phyloP scores from a whole-genome alignment of 768 basidiomycete species.

The Termitomyces sp. region DNA sequence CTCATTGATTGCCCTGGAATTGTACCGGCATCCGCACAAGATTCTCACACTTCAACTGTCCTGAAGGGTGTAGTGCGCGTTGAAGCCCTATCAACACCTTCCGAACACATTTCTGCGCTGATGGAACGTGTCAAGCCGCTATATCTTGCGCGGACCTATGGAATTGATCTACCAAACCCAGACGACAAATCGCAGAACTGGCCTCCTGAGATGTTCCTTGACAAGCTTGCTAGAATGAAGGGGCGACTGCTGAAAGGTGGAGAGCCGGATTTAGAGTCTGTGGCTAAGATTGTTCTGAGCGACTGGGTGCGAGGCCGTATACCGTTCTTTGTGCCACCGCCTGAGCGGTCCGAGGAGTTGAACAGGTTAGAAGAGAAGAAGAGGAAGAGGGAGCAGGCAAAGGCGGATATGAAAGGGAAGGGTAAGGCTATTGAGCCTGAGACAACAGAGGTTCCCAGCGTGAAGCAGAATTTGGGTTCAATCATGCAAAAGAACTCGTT shows the following conservation, averaged over 20 bases:
- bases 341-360: conserved; percentile 70
- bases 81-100: conserved; percentile 88
- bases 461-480: conserved; percentile 81
- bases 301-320: conserved; percentile 98
- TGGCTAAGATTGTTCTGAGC: conserved; percentile 90
- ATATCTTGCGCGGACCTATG: conserved; percentile 85
- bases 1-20: conserved; percentile 99
- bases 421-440: conserved; percentile 35
- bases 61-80: conserved; percentile 97
- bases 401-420: conserved; percentile 49
- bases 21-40: conserved; percentile 89
- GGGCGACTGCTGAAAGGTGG: conserved; percentile 92
- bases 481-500: conserved; percentile 89
- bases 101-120: conserved; percentile 85
- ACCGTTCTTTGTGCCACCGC: conserved; percentile 93
- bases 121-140: conserved; percentile 90
- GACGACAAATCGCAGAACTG: conserved; percentile 49
- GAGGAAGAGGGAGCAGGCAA: conserved; percentile 35
- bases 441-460: conserved; percentile 45
- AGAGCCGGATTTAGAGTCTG: conserved; percentile 88
- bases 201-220: conserved; percentile 76
- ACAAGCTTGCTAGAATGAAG: conserved; percentile 82
- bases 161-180: conserved; percentile 56
- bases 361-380: conserved; percentile 59
- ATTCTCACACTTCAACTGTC: conserved; percentile 86